phyloP scores from a whole-genome alignment of 192 early-diverging fungal species.

The Funneliformis mosseae region DNA sequence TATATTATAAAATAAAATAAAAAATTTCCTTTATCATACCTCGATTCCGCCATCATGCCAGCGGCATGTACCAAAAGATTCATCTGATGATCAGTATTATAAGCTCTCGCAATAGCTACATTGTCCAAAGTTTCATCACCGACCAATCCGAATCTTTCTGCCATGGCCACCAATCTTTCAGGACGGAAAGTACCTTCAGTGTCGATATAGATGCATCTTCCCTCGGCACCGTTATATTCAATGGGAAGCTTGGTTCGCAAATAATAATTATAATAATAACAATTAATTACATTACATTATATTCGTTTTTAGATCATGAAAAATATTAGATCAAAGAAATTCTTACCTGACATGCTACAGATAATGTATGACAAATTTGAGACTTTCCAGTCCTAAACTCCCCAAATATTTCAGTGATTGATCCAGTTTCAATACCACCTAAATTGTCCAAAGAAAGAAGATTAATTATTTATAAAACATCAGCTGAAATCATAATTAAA shows the following conservation, averaged over 20 bases:
- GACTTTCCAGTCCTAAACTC: conserved; percentile 98
- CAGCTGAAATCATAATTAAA: background rate
- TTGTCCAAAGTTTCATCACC: conserved; percentile 91
- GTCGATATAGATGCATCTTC: conserved; percentile 95
- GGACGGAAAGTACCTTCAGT: conserved; percentile 98
- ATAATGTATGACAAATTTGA: conserved; percentile 93
- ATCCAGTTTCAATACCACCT: conserved; percentile 92
- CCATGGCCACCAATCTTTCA: conserved; percentile 79
- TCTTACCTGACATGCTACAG: conserved; percentile 89
- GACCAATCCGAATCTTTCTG: conserved; percentile 78
- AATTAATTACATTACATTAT: too few species aligned
- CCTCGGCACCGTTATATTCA: conserved; percentile 89
- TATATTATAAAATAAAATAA: background rate
- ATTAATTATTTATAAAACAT: background rate
- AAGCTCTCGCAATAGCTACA: conserved; percentile 91
- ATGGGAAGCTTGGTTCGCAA: conserved; percentile 63
- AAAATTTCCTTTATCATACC: conserved; percentile 38
- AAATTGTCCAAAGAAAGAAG: conserved; percentile 38
- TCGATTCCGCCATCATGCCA: conserved; percentile 86
- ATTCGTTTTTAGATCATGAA: conserved; percentile 7
- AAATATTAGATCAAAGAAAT: background rate
- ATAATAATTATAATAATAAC: too few species aligned
- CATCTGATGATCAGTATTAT: conserved; percentile 95
- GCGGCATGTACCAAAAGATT: conserved; percentile 82
- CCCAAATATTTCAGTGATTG: conserved; percentile 97